These are phyloP conservation scores for Orbilia brochopaga DNA, from an alignment of 2,329 filamentous ascomycete genomes.

Conservation along the genomic window DNA sequence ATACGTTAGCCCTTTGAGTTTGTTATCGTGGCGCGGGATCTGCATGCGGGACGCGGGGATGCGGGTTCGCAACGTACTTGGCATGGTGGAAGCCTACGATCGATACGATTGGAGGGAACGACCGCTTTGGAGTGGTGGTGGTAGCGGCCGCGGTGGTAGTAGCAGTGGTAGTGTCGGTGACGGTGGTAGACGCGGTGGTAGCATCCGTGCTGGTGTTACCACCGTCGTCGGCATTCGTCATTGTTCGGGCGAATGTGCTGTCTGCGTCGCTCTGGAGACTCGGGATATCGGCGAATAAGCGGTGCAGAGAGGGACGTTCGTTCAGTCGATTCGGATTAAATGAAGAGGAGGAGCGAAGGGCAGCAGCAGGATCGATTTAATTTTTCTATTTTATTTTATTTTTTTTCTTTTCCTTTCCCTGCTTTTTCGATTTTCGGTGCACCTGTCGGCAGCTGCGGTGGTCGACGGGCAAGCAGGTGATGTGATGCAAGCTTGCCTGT, in stretches of 20 bases:
- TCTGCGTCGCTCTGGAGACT: background rate
- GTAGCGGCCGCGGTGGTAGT: background rate
- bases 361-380: background rate
- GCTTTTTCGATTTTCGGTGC: too few species aligned
- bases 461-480: background rate
- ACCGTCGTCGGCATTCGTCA: conserved; percentile 3
- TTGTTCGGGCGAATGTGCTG: background rate
- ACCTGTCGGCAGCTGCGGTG: background rate
- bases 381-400: background rate
- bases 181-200: background rate
- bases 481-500: background rate
- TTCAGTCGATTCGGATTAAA: background rate
- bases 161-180: too few species aligned
- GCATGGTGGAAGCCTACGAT: conserved; percentile 87
- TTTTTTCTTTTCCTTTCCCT: background rate
- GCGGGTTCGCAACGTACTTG: conserved; percentile 57
- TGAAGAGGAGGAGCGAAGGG: background rate
- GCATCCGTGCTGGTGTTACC: background rate
- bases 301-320: background rate
- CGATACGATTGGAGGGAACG: conserved; percentile 73
- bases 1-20: conserved; percentile 36
- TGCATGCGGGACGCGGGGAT: background rate
- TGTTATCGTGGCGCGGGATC: too few species aligned
- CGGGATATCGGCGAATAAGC: background rate
- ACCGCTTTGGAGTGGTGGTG: conserved; percentile 14